Conservation (phyloP, 192 early-diverging fungal species). For the Haplosporangium gracile region DNA sequence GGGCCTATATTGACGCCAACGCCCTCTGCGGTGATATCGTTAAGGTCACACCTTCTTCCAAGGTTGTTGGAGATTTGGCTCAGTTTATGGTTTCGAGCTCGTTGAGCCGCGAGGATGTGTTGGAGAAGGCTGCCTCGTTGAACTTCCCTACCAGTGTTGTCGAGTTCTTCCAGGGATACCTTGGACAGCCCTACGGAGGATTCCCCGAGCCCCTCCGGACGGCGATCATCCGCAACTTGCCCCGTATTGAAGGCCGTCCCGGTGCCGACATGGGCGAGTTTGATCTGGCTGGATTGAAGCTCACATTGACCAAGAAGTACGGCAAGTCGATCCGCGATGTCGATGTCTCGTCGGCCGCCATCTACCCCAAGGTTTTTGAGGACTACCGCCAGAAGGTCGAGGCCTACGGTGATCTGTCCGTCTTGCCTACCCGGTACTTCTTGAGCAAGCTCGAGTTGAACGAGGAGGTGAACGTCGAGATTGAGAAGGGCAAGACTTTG, state of each 20-base stretch:
- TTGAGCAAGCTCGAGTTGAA: conserved; percentile 86
- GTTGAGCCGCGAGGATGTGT: conserved; percentile 79
- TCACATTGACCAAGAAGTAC: conserved; percentile 85
- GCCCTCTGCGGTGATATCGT: conserved; percentile 94
- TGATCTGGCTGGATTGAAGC: conserved; percentile 81
- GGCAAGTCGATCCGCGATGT: conserved; percentile 86
- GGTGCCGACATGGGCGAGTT: conserved; percentile 84
- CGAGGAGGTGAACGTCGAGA: conserved; percentile 90
- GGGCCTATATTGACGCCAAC: conserved; percentile 92
- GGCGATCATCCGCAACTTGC: conserved; percentile 82
- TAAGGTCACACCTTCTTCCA: conserved; percentile 98
- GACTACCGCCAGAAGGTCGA: conserved; percentile 82
- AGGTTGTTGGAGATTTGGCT: conserved; percentile 98
- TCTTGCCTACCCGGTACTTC: conserved; percentile 93
- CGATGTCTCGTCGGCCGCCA: conserved; percentile 88
- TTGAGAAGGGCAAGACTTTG: conserved; percentile 90
- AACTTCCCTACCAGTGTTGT: conserved; percentile 95
- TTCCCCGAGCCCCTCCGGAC: conserved; percentile 93
- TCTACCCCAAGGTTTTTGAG: conserved; percentile 95
- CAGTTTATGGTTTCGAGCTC: conserved; percentile 98
- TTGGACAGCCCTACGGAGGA: conserved; percentile 95
- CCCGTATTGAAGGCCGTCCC: conserved; percentile 87
- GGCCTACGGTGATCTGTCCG: conserved; percentile 89
- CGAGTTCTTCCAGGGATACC: conserved; percentile 97
- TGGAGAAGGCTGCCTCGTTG: conserved; percentile 79